A percentile compares a stretch with the other conserved stretches of the same genome.
These are phyloP conservation scores for Stentor roeselii DNA, from an alignment of 73 alveolate species.

Conservation along the genomic window DNA sequence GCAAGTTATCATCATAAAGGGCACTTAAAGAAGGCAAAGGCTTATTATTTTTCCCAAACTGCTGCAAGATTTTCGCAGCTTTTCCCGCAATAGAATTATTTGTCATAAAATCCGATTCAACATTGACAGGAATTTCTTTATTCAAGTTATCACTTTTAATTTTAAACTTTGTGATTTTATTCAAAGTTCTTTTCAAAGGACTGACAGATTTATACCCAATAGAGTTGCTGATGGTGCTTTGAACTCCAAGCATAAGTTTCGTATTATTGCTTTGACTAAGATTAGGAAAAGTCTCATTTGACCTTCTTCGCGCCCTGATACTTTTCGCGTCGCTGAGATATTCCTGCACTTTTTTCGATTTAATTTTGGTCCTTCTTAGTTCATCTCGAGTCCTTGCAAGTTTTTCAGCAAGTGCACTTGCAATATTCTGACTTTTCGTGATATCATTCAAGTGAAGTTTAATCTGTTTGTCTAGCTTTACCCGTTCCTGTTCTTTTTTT, in stretches of 20 bases:
- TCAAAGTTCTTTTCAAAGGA: neutral
- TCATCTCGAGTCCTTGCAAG: constrained; percentile 50
- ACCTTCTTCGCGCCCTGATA: neutral
- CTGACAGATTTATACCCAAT: neutral
- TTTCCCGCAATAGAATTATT: neutral
- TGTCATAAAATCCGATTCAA: neutral
- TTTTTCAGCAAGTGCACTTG: constrained; percentile 43
- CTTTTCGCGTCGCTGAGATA: neutral
- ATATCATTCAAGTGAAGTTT: constrained; percentile 83
- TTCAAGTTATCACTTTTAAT: neutral
- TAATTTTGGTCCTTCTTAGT: constrained; percentile 46
- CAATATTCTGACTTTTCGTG: constrained; percentile 59
- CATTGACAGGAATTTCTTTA: neutral
- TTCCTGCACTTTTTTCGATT: constrained; percentile 43
- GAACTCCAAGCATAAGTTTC: neutral
- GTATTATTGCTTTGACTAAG: too few relatives aligned
- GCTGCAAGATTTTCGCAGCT: neutral
- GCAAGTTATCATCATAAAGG: neutral
- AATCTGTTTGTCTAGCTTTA: constrained; percentile 65
- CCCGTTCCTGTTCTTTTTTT: constrained; percentile 69
- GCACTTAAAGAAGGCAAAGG: neutral
- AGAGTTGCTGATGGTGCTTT: neutral
- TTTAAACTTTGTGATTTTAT: neutral
- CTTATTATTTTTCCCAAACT: neutral
- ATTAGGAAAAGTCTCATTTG: too few relatives aligned